Evolutionary conservation across 2,329 filamentous ascomycete genomes (phyloP).

Genomic region (Scolecobasidium constrictum): DNA sequence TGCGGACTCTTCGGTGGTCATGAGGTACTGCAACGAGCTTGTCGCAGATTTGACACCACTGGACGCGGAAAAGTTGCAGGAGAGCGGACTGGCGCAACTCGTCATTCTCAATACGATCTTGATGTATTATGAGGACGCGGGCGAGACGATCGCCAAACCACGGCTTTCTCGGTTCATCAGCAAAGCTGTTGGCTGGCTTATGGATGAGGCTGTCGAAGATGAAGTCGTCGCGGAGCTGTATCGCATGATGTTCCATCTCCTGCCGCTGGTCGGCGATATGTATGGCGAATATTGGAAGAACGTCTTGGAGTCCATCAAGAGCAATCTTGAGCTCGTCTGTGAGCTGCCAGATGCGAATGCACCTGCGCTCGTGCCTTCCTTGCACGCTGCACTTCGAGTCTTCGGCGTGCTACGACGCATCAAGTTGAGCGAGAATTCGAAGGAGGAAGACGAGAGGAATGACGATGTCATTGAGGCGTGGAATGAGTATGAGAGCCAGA

Average conservation of each 20-base stretch:
- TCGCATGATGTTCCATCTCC: slow-evolving; percentile 42
- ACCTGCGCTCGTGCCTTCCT: slow-evolving; percentile 33
- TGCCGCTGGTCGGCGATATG: slow-evolving; percentile 67
- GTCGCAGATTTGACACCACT: slow-evolving; percentile 48
- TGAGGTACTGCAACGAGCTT: slow-evolving; percentile 47
- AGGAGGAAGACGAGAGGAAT: slow-evolving; percentile 38
- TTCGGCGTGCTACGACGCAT: slow-evolving; percentile 32
- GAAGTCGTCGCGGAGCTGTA: slow-evolving; percentile 46
- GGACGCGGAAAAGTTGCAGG: slow-evolving; percentile 31
- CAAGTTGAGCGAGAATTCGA: neutral
- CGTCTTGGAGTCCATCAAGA: slow-evolving; percentile 24
- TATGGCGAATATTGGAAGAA: slow-evolving; percentile 81
- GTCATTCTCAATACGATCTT: slow-evolving; percentile 45
- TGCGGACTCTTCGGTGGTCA: slow-evolving; percentile 34
- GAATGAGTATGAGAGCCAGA: slow-evolving; percentile 44
- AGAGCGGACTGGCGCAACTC: slow-evolving; percentile 38
- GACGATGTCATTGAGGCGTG: slow-evolving; percentile 76
- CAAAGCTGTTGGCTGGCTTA: slow-evolving; percentile 62
- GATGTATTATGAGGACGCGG: slow-evolving; percentile 35
- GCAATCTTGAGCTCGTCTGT: slow-evolving; percentile 20
- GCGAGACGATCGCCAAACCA: slow-evolving; percentile 43
- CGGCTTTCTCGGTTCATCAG: slow-evolving; percentile 74
- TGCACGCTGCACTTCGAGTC: slow-evolving; percentile 65
- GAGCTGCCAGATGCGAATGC: slow-evolving; percentile 6
- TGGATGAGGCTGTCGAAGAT: slow-evolving; percentile 34